Evolutionary conservation across 1,284 basidiomycete genomes (phyloP).

Genomic region (Apiotrichum gracile): DNA sequence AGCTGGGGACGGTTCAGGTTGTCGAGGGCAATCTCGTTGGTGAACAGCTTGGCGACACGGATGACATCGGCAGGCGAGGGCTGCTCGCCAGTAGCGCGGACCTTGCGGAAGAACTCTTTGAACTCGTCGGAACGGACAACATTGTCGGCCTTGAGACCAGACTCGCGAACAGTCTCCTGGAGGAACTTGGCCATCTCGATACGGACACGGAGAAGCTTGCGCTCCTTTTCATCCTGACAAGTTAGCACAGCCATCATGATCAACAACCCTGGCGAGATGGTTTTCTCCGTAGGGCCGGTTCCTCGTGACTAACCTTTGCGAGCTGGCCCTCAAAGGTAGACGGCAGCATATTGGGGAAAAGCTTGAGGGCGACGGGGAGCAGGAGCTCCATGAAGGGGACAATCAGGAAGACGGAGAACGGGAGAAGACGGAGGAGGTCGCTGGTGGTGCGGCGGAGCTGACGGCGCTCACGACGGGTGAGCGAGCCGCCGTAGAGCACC

Average conservation of each 20-base stretch:
- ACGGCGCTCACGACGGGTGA: constrained; percentile 88
- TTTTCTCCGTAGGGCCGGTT: not conserved
- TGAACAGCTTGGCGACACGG: constrained; percentile 92
- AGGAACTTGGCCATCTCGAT: constrained; percentile 99
- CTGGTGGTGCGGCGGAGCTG: constrained; percentile 91
- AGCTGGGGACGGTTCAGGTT: constrained; percentile 96
- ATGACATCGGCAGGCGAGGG: constrained; percentile 84
- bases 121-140: constrained; percentile 92
- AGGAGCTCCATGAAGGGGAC: constrained; percentile 98
- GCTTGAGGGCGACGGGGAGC: constrained; percentile 90
- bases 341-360: constrained; percentile 99
- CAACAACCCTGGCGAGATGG: not conserved
- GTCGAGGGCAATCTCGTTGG: constrained; percentile 95
- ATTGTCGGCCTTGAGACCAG: constrained; percentile 82
- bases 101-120: constrained; percentile 99
- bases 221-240: constrained; percentile 85
- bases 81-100: constrained; percentile 89
- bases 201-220: constrained; percentile 87
- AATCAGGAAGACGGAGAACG: constrained; percentile 90
- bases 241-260: not conserved
- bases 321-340: constrained; percentile 98
- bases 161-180: constrained; percentile 93
- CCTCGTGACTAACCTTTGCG: constrained; percentile 59
- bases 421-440: constrained; percentile 85
- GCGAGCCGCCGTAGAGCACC: constrained; percentile 79